Evolutionary conservation across 73 alveolate species (phyloP), one percentile per base, ranked within the genome.

Genomic region (Uronychia setigera): DNA sequence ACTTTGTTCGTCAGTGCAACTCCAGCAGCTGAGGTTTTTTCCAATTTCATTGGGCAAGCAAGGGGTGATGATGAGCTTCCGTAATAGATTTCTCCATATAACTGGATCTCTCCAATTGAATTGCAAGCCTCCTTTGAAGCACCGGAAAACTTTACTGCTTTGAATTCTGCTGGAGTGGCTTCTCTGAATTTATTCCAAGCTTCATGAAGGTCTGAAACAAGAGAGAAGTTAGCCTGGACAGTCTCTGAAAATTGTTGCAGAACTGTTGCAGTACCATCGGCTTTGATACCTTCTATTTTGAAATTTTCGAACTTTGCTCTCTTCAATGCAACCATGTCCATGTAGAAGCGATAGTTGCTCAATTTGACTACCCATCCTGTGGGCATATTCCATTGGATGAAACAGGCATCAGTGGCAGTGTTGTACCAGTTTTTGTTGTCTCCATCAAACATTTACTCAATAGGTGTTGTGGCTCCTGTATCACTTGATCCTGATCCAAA

Each of bases 171-270:
- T 27, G 74, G 35, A 29, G 33, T 13, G 31, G 86, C 86, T 1
- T 26, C 35, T 27, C 29, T 26, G 33, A n/a, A 76, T 14, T 1
- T 28, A 13, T 28, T 84, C 91, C 91, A 84, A 1, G 86, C 91
- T 84, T 84, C 91, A 77, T 76, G 86, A 46, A 84, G 76, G 31
- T 84, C 91, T 0, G 67, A 5, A 46, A 46, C 67, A 46, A n/a
- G n/a, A n/a, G n/a, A n/a, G n/a, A n/a, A n/a, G 19, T 46, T 46
- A 46, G 67, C 5, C 19, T 5, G 5, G 5, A 5, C 67, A 11
- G 67, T 46, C 67, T 46, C 5, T 11, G 67, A 11, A 46, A 11
- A 46, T 5, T 5, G n/a, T 19, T 46, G 5, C 19, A 46, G 5
- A 46, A 19, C 19, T 5, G 19, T 19, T 46, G 5, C 67, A 11